Evolutionary conservation across 208 protist genomes (phyloP).

Genomic region (Leishmania aethiopica): DNA sequence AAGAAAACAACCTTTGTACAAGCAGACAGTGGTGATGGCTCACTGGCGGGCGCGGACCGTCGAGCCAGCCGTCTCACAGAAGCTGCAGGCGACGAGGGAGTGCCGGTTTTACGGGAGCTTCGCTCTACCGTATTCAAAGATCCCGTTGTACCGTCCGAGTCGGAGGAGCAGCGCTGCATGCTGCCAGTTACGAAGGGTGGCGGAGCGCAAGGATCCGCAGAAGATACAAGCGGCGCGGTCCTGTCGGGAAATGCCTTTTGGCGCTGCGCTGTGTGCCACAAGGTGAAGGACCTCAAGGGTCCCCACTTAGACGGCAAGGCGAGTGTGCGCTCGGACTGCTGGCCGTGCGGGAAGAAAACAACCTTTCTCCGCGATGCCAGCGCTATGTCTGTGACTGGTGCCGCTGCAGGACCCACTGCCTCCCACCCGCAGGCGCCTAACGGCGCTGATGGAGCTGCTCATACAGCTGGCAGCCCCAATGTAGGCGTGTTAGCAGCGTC

Average conservation of each 20-base stretch:
- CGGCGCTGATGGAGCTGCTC: too few relatives aligned
- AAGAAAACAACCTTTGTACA: slow-evolving; percentile 1
- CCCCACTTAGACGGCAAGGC: slow-evolving; percentile 1
- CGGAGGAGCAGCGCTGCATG: neutral
- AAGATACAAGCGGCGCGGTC: neutral
- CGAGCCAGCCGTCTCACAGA: neutral
- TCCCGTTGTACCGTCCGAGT: neutral
- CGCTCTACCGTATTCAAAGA: neutral
- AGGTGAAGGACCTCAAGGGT: neutral
- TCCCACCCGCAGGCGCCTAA: too few relatives aligned
- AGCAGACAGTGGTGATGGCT: neutral
- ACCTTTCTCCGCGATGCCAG: neutral
- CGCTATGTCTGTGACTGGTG: neutral
- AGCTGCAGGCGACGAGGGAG: neutral
- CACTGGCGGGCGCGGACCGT: neutral
- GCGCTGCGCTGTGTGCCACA: neutral
- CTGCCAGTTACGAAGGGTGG: neutral
- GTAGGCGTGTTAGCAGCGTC: too few relatives aligned
- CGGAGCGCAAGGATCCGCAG: neutral
- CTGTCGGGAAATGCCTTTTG: neutral
- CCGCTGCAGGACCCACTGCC: neutral
- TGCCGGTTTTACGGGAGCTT: neutral
- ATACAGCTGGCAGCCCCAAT: too few relatives aligned
- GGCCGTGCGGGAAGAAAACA: neutral
- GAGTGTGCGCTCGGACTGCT: neutral